These are phyloP conservation scores for Biancaea sappan DNA, from an alignment of 306 rosid genomes.

Conservation along the genomic window DNA sequence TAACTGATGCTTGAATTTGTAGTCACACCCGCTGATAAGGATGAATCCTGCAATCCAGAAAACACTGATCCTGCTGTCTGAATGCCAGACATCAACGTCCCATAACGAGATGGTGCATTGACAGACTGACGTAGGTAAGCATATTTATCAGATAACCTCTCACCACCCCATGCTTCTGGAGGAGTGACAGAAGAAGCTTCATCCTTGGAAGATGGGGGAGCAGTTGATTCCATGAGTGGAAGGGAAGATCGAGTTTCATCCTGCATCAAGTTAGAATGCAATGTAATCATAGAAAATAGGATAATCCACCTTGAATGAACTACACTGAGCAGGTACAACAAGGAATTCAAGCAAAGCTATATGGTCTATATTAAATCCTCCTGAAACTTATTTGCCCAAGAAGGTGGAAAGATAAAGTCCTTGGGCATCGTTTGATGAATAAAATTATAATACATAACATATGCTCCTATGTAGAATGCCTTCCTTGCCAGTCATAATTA, in stretches of 20 bases:
- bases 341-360: constrained; percentile 17
- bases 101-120: constrained; percentile 75
- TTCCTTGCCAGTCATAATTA: constrained; percentile 14
- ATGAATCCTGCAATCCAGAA: constrained; percentile 74
- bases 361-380: constrained; percentile 14
- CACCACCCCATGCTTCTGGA: constrained; percentile 99
- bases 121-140: constrained; percentile 55
- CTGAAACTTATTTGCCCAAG: background rate
- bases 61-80: constrained; percentile 70
- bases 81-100: constrained; percentile 55
- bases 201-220: constrained; percentile 69
- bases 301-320: constrained; percentile 18
- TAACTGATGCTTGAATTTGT: constrained; percentile 55
- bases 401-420: background rate
- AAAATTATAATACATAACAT: background rate
- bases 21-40: constrained; percentile 49
- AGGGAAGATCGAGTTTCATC: constrained; percentile 73
- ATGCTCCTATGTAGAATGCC: constrained; percentile 9
- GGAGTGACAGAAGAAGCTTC: constrained; percentile 94
- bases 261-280: constrained; percentile 46
- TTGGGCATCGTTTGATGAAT: constrained; percentile 17
- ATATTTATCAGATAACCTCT: constrained; percentile 79
- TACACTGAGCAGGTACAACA: background rate
- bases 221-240: constrained; percentile 66
- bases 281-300: constrained; percentile 29